phyloP scores from a whole-genome alignment of 768 basidiomycete genomes.

The Clavulina sp. region DNA sequence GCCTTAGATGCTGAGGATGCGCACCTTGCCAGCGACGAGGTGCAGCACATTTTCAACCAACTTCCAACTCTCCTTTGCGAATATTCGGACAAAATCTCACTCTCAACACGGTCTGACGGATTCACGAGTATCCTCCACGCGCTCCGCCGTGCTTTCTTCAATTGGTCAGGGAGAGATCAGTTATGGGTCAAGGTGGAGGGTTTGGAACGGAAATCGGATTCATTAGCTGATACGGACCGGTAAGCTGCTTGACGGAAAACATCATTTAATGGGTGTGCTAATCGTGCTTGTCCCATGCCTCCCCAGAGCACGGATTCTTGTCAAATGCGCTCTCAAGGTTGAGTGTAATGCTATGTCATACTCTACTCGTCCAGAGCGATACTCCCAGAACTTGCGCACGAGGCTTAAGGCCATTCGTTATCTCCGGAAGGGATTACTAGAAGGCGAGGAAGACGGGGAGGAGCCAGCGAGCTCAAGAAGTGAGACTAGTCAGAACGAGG shows the following conservation, averaged over 20 bases:
- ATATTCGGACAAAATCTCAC: neutral
- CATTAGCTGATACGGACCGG: conserved; percentile 11
- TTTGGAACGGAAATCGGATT: neutral
- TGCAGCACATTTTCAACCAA: neutral
- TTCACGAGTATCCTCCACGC: neutral
- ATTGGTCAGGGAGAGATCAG: conserved; percentile 19
- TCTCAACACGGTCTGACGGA: neutral
- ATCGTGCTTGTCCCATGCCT: neutral
- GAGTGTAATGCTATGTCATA: conserved; percentile 33
- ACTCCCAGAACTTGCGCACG: too few species aligned
- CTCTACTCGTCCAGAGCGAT: too few species aligned
- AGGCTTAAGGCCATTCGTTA: too few species aligned
- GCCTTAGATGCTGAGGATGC: neutral
- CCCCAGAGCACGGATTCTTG: conserved; percentile 27
- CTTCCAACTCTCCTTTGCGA: neutral
- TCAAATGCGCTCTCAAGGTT: conserved; percentile 26
- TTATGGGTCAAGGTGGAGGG: neutral
- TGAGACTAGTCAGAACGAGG: too few species aligned
- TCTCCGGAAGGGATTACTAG: too few species aligned
- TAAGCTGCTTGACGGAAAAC: conserved; percentile 8
- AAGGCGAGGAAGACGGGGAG: too few species aligned
- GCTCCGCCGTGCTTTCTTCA: conserved; percentile 17
- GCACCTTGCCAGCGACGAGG: neutral
- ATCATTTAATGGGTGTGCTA: conserved; percentile 1
- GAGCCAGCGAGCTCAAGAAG: too few species aligned